Evolutionary conservation across 108 stramenopile genomes (phyloP).

Genomic region (Cylindrotheca fusiformis): DNA sequence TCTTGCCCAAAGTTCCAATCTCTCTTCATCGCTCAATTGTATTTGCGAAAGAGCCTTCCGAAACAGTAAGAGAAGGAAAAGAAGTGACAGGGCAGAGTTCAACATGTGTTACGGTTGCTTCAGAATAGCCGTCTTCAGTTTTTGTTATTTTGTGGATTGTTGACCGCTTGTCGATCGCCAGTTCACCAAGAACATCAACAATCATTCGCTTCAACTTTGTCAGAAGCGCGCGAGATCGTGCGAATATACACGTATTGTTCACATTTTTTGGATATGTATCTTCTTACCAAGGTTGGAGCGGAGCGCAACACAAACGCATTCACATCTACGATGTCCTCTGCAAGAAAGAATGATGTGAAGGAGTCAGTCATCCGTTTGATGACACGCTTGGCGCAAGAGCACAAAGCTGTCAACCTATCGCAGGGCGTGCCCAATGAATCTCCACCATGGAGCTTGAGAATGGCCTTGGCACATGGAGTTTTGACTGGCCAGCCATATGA

Average conservation of each 20-base stretch:
- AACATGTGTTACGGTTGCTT: conserved; percentile 30
- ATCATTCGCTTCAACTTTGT: too few relatives aligned
- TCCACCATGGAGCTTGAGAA: conserved; percentile 44
- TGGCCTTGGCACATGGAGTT: conserved; percentile 56
- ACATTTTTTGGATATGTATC: too few relatives aligned
- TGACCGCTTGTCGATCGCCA: conserved; percentile 6
- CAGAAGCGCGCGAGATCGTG: too few relatives aligned
- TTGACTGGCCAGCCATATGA: conserved; percentile 45
- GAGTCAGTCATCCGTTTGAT: conserved; percentile 70
- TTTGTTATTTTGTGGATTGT: conserved; percentile 41
- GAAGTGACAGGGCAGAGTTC: too few relatives aligned
- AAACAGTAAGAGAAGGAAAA: too few relatives aligned
- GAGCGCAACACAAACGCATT: too few relatives aligned
- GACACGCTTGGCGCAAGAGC: conserved; percentile 61
- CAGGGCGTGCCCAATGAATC: conserved; percentile 74
- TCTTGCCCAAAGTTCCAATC: conserved; percentile 45
- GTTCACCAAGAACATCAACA: too few relatives aligned
- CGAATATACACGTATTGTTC: too few relatives aligned
- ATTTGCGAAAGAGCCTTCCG: not conserved
- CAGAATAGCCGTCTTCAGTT: conserved; percentile 26
- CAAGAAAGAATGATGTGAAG: conserved; percentile 18
- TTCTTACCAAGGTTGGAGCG: too few relatives aligned
- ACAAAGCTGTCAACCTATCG: conserved; percentile 57
- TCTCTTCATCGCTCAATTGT: conserved; percentile 19
- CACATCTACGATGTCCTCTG: too few relatives aligned